Base-by-base conservation (phyloP, 805 yeast species). In the Priceomyces carsonii region DNA sequence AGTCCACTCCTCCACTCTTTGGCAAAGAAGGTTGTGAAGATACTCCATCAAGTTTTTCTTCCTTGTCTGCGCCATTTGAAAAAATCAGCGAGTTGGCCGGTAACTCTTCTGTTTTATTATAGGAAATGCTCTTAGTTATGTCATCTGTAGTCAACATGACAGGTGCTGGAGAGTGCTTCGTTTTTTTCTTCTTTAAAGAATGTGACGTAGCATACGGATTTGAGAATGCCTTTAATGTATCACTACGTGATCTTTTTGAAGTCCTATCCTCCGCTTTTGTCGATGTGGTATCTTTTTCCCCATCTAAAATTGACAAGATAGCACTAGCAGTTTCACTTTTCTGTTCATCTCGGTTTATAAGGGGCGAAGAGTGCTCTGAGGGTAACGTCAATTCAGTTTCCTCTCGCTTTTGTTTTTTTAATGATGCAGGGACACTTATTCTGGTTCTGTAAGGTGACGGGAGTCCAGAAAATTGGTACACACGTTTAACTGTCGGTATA, bases 361-460 rank as follows among this genome's bases (percentile, higher is more conserved):
- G 33, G 13, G 5, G 5, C 8, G 19, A 29, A 20, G 33, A 19
- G 8, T 5, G 14, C 24, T 19, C 24, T 9, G 33, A 29, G 21
- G 19, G 22, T 16, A 19, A 12, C 6, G 25, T 20, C n/a, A 12
- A 19, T 15, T 18, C 16, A 15, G 14, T 23, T 5, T 29, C 33
- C 21, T 29, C 33, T 13, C 19, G 39, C 18, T 35, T 33, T 16
- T 33, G 21, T 8, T 30, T 35, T 15, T 53, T 35, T 10, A 43
- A 37, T 12, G 49, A 33, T 16, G 53, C 49, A 2, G 63, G 72
- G 17, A 64, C 60, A 40, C 50, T 57, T 40, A 58, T 67, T 40
- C 68, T 56, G 2, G 73, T 67, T 40, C 61, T 48, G 45, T 66
- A 68, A 2, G 73, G 73, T 3, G 72, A 65, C 4, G 73, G 73